Percentiles rank a stretch among this genome's conserved stretches.
phyloP scores from a whole-genome alignment of 768 basidiomycete species.

The Neoboletus brunneissimus region DNA sequence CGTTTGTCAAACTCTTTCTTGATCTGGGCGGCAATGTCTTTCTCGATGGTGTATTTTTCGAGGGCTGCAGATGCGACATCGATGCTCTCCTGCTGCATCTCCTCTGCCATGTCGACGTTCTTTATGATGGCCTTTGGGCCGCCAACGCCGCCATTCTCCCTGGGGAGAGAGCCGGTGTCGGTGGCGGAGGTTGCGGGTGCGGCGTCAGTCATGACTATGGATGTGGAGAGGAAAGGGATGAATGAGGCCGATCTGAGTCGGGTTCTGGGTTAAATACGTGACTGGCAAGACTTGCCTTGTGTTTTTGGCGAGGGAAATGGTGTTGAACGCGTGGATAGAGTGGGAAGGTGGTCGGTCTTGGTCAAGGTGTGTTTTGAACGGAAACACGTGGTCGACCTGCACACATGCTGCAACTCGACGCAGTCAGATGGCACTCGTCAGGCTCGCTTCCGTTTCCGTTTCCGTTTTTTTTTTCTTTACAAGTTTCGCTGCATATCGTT shows the following conservation, averaged over 20 bases:
- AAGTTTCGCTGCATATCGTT: background rate
- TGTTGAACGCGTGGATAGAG: constrained; percentile 16
- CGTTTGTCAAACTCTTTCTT: constrained; percentile 97
- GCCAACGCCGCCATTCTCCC: constrained; percentile 34
- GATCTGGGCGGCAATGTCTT: constrained; percentile 96
- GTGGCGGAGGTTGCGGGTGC: constrained; percentile 54
- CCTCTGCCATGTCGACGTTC: constrained; percentile 94
- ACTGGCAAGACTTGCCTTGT: constrained; percentile 24
- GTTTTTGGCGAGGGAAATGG: constrained; percentile 19
- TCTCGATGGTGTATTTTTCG: constrained; percentile 92
- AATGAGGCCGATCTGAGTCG: background rate
- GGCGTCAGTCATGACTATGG: constrained; percentile 53
- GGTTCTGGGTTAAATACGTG: constrained; percentile 27
- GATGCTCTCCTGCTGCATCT: constrained; percentile 94
- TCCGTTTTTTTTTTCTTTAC: background rate
- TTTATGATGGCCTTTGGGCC: constrained; percentile 89
- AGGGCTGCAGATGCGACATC: constrained; percentile 83
- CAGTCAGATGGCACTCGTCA: background rate
- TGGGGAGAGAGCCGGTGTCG: constrained; percentile 47
- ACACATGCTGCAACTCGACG: constrained; percentile 2
- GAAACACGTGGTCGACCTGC: constrained; percentile 15
- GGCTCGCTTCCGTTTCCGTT: background rate
- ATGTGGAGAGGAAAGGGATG: background rate
- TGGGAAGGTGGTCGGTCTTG: constrained; percentile 13
- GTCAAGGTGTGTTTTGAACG: constrained; percentile 17